Conservation (phyloP, 306 rosid genomes). For the Rosa rugosa region DNA sequence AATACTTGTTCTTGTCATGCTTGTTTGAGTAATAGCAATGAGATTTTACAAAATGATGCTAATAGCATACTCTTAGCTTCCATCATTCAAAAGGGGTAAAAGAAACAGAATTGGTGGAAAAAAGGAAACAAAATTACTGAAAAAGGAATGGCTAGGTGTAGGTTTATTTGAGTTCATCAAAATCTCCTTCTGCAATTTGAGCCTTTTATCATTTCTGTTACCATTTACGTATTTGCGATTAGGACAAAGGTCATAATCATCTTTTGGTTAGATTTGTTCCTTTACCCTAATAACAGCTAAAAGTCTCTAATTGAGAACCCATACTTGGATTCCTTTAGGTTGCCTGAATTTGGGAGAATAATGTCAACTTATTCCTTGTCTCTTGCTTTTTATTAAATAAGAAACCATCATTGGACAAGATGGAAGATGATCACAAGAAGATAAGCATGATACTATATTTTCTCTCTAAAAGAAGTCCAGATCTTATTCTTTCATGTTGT, state of each 20-base stretch:
- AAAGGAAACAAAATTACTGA: slow-evolving; percentile 5
- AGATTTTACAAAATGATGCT: not conserved
- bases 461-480: slow-evolving; percentile 31
- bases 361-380: slow-evolving; percentile 27
- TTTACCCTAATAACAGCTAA: not conserved
- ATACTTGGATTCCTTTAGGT: not conserved
- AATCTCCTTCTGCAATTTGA: not conserved
- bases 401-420: slow-evolving; percentile 7
- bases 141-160: slow-evolving; percentile 9
- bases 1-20: not conserved
- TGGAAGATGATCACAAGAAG: slow-evolving; percentile 17
- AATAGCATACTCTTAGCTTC: not conserved
- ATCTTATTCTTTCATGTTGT: slow-evolving; percentile 37
- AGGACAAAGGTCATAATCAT: slow-evolving; percentile 27
- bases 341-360: slow-evolving; percentile 16
- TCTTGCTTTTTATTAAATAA: slow-evolving; percentile 2
- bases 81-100: not conserved
- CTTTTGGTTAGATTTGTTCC: slow-evolving; percentile 12
- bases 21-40: no score
- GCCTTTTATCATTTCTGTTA: slow-evolving; percentile 14
- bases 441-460: not conserved
- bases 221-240: not conserved
- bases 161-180: not conserved
- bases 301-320: not conserved
- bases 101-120: slow-evolving; percentile 2